A percentile compares a stretch with the other conserved stretches of the same genome.
Evolutionary conservation across 192 early-diverging fungal genomes (phyloP).

Genomic region (Backusella parvicylindrica): DNA sequence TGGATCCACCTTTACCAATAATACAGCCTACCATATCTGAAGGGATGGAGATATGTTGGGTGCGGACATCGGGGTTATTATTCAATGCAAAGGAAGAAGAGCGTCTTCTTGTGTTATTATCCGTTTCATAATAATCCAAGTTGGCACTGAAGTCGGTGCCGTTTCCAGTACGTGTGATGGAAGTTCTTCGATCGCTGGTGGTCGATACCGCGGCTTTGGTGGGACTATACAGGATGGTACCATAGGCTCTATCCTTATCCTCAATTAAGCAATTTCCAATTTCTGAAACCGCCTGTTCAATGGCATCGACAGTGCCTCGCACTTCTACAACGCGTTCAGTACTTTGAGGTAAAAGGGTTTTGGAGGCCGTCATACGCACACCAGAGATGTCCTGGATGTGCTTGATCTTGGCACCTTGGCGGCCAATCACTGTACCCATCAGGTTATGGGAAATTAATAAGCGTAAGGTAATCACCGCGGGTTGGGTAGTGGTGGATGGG

Average conservation of each 20-base stretch:
- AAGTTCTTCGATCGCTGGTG: constrained; percentile 19
- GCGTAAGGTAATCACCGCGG: constrained; percentile 60
- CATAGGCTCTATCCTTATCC: constrained; percentile 77
- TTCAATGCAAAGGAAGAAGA: constrained; percentile 26
- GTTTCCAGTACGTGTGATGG: constrained; percentile 52
- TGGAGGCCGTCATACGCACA: constrained; percentile 79
- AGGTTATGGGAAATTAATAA: constrained; percentile 86
- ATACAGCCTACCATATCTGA: constrained; percentile 95
- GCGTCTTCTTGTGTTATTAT: constrained; percentile 19
- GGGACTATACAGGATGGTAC: constrained; percentile 84
- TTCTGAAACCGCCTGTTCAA: constrained; percentile 79
- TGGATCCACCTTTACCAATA: constrained; percentile 89
- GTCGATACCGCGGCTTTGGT: constrained; percentile 34
- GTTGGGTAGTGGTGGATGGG: constrained; percentile 38
- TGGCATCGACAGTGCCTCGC: constrained; percentile 78
- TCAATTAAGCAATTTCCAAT: constrained; percentile 83
- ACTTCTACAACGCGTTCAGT: constrained; percentile 92
- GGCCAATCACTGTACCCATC: constrained; percentile 92
- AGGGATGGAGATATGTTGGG: constrained; percentile 86
- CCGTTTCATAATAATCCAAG: neutral
- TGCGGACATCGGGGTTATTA: constrained; percentile 55
- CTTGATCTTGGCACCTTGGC: constrained; percentile 89
- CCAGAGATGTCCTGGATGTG: constrained; percentile 88
- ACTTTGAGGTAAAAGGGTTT: constrained; percentile 88
- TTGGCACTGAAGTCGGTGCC: constrained; percentile 47